Evolutionary conservation across 768 basidiomycete genomes (phyloP), one percentile per base, ranked within the genome.

Genomic region (Paxillus ammoniavirescens): DNA sequence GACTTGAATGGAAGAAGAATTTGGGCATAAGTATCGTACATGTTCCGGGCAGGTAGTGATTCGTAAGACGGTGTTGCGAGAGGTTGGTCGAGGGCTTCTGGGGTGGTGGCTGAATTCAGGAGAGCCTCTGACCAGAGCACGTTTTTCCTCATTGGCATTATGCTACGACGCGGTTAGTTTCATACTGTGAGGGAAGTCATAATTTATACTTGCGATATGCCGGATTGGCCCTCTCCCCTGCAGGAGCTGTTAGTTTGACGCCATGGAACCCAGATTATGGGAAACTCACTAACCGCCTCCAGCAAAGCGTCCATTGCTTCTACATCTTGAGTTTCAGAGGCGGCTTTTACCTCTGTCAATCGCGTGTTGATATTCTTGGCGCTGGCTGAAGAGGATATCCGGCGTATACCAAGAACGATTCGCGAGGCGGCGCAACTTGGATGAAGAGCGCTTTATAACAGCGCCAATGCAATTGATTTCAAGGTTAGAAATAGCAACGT

Each of bases 1-100:
- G 82, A 82, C 1, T 76, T 76, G 64, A 89, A 89, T 1, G 85
- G 84, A 17, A 90, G 77, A 8, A 78, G 59, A 5, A 86, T 65
- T 63, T 89, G 84, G 36, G 83, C 77, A 62, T 89, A 89, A 0
- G 86, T 88, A 61, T 89, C 86, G 47, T 82, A 74, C 87, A 89
- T 90, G 47, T 75, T 68, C 8, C 86, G 75, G 7, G 81, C 77
- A 12, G 70, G 62, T 1, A 75, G 73, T 6, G 66, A 64, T 59
- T 67, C 42, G 42, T 44, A 42, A 12, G 54, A 47, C 17, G 58
- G 33, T 17, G 61, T 54, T 37, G 61, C 45, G 18, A 58, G 33
- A 33, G 59, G 54, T 17, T 55, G 54, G 28, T 64, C 49, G 15
- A 52, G 44, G 8, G 53, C 41, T 41, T 57, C 59, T 23, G 59